A percentile compares a stretch with the other conserved stretches of the same genome.
Conservation (phyloP, 805 yeast species). For the Priceomyces castillae region DNA sequence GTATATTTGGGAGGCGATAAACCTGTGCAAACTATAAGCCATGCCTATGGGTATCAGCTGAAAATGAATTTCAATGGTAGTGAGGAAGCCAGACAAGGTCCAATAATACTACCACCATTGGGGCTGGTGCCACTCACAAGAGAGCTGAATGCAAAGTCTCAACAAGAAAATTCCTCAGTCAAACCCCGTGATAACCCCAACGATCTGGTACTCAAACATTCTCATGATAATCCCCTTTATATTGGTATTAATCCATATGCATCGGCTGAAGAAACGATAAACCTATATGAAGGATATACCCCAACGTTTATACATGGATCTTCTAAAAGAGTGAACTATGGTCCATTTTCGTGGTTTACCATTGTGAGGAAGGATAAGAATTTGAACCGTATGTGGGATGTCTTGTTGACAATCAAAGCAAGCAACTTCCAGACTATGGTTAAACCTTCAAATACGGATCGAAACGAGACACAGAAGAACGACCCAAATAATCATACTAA, state of each 20-base stretch:
- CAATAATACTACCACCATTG: not conserved
- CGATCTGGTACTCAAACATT: not conserved
- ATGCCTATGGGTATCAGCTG: too few relatives aligned
- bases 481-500: not conserved
- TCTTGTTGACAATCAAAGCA: slow-evolving; percentile 5
- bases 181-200: too few relatives aligned
- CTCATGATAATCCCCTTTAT: slow-evolving; percentile 4
- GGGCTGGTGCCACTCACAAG: not conserved
- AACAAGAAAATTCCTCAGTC: too few relatives aligned
- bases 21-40: too few relatives aligned
- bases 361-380: slow-evolving; percentile 46
- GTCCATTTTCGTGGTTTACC: slow-evolving; percentile 52
- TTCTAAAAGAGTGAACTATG: slow-evolving; percentile 43
- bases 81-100: too few relatives aligned
- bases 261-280: slow-evolving; percentile 32
- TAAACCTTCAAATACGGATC: not conserved
- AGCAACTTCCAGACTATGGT: slow-evolving; percentile 1
- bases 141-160: not conserved
- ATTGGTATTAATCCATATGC: slow-evolving; percentile 24
- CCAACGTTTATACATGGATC: slow-evolving; percentile 42
- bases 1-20: too few relatives aligned
- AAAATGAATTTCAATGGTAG: too few relatives aligned
- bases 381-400: slow-evolving; percentile 9
- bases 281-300: slow-evolving; percentile 41
- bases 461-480: too few relatives aligned